Evolutionary conservation across 2,329 filamentous ascomycete genomes (phyloP), one percentile per base, ranked within the genome.

Genomic region (Beauveria sp.): DNA sequence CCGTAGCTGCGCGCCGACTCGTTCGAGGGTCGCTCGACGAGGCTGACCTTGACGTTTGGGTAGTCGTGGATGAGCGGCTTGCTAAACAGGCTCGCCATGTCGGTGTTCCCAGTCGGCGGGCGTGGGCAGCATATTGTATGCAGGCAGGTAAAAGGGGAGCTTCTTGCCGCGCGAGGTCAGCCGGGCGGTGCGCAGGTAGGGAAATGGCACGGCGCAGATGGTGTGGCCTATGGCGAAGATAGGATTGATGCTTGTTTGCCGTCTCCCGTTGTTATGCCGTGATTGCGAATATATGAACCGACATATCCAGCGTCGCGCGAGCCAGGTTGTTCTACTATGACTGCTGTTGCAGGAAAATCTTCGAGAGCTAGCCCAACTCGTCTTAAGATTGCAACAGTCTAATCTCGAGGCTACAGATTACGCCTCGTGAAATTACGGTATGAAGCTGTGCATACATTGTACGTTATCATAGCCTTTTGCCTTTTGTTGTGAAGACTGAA

Each of bases 41-140:
- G 62, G 28, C 68, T 65, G 58, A 67, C 63, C 40, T 62, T 64
- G 14, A 65, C 67, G 1, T 69, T 64, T 1, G 67, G 66, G 26
- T 68, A 69, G 1, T 62, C 62, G 18, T 12, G 16, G 22, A 61
- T 49, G 49, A 50, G 43, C 28, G 54, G 59, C 28, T 53, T 38
- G 38, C 18, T 40, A 18, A 62, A 62, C 38, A 58, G 51, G 49
- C 58, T 61, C 14, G 49, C 50, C 4, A 61, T 16, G 20, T 61
- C 50, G 18, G 50, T 61, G 28, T 1, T 61, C 40, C 31, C 59
- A 61, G 42, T 61, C 22, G 24, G 22, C 22, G 22, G 22, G 22
- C 22, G 3, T 24, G 22, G 22, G 22, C 22, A 55, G 50, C 1
- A 48, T 42, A 16, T 61, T 48, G 50, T 48, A 40, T 14, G 40